Conservation (phyloP, 768 basidiomycete genomes). For the Serendipita sp. region DNA sequence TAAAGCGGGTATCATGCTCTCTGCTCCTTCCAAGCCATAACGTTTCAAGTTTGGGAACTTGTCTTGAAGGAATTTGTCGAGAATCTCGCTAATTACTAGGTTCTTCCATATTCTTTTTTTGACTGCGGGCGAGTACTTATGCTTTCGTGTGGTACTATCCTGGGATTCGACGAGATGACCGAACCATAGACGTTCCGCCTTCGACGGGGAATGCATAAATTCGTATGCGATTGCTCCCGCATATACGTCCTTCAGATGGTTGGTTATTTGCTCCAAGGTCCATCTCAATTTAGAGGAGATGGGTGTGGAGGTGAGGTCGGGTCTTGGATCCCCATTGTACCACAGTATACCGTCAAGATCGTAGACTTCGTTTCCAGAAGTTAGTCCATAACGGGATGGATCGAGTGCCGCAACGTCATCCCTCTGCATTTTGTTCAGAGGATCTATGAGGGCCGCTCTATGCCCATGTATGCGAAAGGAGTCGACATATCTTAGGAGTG, state of each 20-base stretch:
- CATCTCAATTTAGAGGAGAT: constrained; percentile 29
- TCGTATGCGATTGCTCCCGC: constrained; percentile 81
- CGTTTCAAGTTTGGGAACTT: constrained; percentile 83
- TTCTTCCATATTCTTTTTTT: constrained; percentile 50
- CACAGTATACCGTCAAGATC: constrained; percentile 72
- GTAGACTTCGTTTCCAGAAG: constrained; percentile 35
- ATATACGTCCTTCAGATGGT: constrained; percentile 57
- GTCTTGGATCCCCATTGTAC: constrained; percentile 23
- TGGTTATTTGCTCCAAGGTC: constrained; percentile 53
- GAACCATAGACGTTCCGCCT: constrained; percentile 80
- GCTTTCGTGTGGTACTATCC: constrained; percentile 12
- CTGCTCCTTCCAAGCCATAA: constrained; percentile 82
- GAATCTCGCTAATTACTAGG: constrained; percentile 57
- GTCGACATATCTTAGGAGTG: constrained; percentile 77
- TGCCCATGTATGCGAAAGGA: constrained; percentile 75
- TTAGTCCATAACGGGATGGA: constrained; percentile 60
- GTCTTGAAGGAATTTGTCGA: constrained; percentile 70
- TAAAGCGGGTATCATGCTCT: constrained; percentile 83
- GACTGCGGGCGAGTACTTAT: constrained; percentile 13
- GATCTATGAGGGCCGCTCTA: constrained; percentile 73
- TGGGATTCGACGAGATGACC: constrained; percentile 64
- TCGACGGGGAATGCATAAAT: constrained; percentile 78
- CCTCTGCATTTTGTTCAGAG: constrained; percentile 71
- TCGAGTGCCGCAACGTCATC: constrained; percentile 65
- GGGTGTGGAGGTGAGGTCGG: constrained; percentile 20